Percentiles rank a stretch among this genome's conserved stretches.
Conservation (phyloP, 2,329 filamentous ascomycete species). For the Chaetomiaceae sp. region DNA sequence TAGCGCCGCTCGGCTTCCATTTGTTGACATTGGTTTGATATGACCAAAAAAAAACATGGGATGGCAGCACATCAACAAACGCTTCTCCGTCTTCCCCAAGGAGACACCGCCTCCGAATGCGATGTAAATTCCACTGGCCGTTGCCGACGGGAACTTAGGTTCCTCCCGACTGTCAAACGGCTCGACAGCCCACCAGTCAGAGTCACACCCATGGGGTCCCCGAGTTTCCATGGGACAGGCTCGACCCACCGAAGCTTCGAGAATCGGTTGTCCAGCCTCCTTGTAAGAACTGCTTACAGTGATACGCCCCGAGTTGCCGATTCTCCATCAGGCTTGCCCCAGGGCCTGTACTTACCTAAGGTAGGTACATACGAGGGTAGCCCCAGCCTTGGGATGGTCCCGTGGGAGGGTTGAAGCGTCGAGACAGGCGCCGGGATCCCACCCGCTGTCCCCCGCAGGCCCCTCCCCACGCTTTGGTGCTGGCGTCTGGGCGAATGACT, state of each 20-base stretch:
- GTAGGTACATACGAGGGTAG: too few species aligned
- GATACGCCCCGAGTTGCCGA: too few species aligned
- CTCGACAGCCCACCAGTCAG: background rate
- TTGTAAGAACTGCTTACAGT: too few species aligned
- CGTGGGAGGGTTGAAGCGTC: background rate
- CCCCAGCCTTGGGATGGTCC: background rate
- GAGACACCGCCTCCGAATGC: background rate
- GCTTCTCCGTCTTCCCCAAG: too few species aligned
- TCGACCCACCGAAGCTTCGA: constrained; percentile 43
- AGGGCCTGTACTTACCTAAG: too few species aligned
- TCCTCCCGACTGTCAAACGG: background rate
- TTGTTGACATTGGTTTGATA: constrained; percentile 1
- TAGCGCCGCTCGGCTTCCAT: background rate
- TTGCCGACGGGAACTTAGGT: too few species aligned
- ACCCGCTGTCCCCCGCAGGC: constrained; percentile 12
- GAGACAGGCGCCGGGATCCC: constrained; percentile 7
- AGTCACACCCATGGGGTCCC: background rate
- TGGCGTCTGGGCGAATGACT: constrained; percentile 21
- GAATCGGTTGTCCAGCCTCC: constrained; percentile 31
- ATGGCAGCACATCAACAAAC: too few species aligned
- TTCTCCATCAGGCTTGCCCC: too few species aligned
- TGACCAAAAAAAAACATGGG: background rate
- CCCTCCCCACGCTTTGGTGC: constrained; percentile 2
- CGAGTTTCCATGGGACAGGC: background rate
- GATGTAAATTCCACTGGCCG: too few species aligned